phyloP scores from a whole-genome alignment of 2,329 filamentous ascomycete species.

The Bipolaris victoriae region DNA sequence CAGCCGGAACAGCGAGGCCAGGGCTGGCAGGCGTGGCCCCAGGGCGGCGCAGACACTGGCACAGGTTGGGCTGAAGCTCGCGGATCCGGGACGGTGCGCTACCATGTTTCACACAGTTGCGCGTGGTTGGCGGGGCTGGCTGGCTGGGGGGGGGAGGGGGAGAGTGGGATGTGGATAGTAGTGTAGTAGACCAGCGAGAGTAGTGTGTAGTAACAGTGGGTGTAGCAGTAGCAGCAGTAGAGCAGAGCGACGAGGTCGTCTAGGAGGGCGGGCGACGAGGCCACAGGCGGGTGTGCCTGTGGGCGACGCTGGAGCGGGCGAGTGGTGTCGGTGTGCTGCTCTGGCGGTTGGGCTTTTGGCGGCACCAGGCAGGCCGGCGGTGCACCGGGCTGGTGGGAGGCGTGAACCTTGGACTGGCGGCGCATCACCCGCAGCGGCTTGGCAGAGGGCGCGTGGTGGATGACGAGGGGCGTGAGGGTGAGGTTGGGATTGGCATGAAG shows the following conservation, averaged over 20 bases:
- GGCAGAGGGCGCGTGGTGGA: background rate
- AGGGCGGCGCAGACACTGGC: conserved; percentile 11
- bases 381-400: background rate
- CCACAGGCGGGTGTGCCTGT: background rate
- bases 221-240: no score
- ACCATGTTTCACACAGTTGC: conserved; percentile 41
- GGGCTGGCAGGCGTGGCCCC: background rate
- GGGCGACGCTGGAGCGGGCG: no score
- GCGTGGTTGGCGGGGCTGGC: conserved; percentile 21
- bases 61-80: conserved; percentile 28
- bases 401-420: background rate
- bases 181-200: no score
- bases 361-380: background rate
- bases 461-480: background rate
- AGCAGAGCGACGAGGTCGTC: no score
- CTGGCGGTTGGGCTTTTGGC: background rate
- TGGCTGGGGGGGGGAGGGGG: background rate
- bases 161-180: no score
- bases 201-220: no score
- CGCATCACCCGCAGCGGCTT: background rate
- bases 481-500: background rate
- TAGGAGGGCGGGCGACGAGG: no score
- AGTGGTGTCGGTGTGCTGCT: background rate
- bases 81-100: conserved; percentile 45
- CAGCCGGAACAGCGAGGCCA: conserved; percentile 24